Evolutionary conservation across 1,139 yeast genomes (phyloP).

Genomic region (Fermentozyma sake): DNA sequence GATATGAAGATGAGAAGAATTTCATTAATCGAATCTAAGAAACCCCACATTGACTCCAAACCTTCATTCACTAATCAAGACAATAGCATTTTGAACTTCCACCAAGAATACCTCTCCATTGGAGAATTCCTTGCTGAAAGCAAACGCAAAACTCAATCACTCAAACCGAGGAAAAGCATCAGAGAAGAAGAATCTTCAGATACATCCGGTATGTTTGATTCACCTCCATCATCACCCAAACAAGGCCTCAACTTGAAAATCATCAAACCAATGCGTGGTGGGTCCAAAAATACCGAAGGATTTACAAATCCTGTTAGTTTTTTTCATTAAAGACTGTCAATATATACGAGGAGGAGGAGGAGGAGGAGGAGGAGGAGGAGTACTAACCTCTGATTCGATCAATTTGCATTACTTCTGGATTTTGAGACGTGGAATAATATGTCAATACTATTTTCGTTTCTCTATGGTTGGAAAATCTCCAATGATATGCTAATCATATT

Average conservation of each 20-base stretch:
- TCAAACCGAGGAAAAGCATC: not conserved
- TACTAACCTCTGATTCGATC: no score
- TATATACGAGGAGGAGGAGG: not conserved
- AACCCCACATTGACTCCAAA: not conserved
- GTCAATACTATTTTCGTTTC: no score
- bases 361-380: not conserved
- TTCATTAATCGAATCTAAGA: slow-evolving; percentile 7
- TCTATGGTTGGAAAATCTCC: no score
- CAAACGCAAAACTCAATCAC: slow-evolving; percentile 7
- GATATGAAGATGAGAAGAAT: slow-evolving; percentile 8
- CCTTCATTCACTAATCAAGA: slow-evolving; percentile 8
- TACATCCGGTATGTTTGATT: slow-evolving; percentile 16
- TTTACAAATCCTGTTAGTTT: no score
- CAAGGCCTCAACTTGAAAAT: slow-evolving; percentile 53
- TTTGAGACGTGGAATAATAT: no score
- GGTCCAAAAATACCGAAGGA: no score
- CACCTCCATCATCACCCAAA: slow-evolving; percentile 25
- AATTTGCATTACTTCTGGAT: no score
- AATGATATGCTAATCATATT: no score
- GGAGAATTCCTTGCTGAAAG: slow-evolving; percentile 13
- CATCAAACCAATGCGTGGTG: slow-evolving; percentile 66
- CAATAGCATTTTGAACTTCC: slow-evolving; percentile 13
- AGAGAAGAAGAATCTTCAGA: slow-evolving; percentile 13
- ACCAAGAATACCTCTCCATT: slow-evolving; percentile 13
- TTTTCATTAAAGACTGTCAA: no score